Evolutionary conservation across 1,284 basidiomycete species (phyloP), one percentile per base, ranked within the genome.

Genomic region (Chalciporus sp.): DNA sequence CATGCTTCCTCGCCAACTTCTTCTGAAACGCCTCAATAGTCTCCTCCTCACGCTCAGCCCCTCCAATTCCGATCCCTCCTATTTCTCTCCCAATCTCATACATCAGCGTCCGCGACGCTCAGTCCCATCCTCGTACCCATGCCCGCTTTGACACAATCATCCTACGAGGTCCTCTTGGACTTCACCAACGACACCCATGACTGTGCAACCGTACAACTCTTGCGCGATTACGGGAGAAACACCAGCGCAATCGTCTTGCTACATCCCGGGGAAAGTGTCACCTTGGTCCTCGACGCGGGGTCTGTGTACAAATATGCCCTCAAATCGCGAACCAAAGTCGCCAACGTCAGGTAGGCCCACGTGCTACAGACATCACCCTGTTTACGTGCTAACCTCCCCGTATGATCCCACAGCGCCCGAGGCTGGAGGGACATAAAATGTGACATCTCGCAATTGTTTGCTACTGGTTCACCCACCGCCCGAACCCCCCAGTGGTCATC

Each of bases 161-260:
- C 65, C 11, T 86, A 85, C 70, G 85, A 86, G 65, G 78, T 88
- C 64, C 75, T 82, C 53, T 80, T 88, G 64, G 82, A 85, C 68
- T 80, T 88, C 65, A 80, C 78, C 53, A 88, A 88, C 68, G 86
- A 88, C 61, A 86, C 84, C 12, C 79, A 76, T 60, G 83, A 85
- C 62, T 79, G 75, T 50, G 80, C 84, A 54, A 83, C 85, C 42
- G 74, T 88, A 27, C 86, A 88, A 67, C 75, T 86, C 27, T 71
- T 84, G 53, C 77, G 79, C 41, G 82, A 87, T 69, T 88, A 87
- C 59, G 84, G 84, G 45, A 74, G 78, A 50, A 76, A 76, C 51
- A 72, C 79, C 19, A 78, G 77, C 53, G 75, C 81, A 49, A 76
- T 82, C 58, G 76, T 86, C 47, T 66, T 87, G 17, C 73, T 88